Percentiles rank a stretch among this genome's conserved stretches.
Conservation (phyloP, 2,329 filamentous ascomycete species). For the Hymenoscyphus linearis region DNA sequence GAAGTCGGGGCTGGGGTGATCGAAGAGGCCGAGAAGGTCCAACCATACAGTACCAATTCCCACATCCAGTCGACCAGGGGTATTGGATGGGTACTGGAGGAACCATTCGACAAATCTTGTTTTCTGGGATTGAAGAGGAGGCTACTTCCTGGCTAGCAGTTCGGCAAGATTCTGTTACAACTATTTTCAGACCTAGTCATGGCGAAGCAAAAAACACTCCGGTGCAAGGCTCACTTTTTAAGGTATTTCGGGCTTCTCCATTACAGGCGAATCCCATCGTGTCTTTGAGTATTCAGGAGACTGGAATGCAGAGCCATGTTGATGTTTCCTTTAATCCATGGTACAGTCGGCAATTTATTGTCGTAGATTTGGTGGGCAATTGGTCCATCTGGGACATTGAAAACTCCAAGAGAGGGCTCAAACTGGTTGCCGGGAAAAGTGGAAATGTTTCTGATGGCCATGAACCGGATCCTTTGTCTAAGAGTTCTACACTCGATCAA, state of each 20-base stretch:
- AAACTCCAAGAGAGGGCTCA: conserved; percentile 13
- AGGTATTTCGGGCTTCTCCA: conserved; percentile 37
- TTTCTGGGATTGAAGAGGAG: conserved; percentile 35
- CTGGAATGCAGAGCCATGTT: conserved; percentile 50
- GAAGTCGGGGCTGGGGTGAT: conserved; percentile 27
- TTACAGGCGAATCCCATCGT: conserved; percentile 52
- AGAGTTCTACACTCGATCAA: conserved; percentile 6
- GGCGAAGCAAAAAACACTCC: conserved; percentile 11
- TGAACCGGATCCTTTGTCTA: conserved; percentile 4
- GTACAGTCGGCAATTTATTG: conserved; percentile 54
- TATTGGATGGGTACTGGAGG: conserved; percentile 33
- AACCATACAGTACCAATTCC: conserved; percentile 20
- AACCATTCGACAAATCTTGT: conserved; percentile 44
- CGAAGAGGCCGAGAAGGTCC: conserved; percentile 16
- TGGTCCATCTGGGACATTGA: conserved; percentile 63
- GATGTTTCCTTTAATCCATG: conserved; percentile 63
- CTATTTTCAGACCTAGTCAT: conserved; percentile 38
- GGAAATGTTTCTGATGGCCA: conserved; percentile 26
- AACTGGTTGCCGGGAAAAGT: conserved; percentile 17
- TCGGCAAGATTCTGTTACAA: conserved; percentile 36
- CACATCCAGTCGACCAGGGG: conserved; percentile 21
- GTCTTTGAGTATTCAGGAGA: conserved; percentile 45
- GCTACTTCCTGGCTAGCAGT: conserved; percentile 41
- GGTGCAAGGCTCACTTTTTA: conserved; percentile 7
- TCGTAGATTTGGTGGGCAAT: conserved; percentile 58